Evolutionary conservation across 139 green algal species (phyloP), one percentile per base, ranked within the genome.

Genomic region (Chlorella sorokiniana): DNA sequence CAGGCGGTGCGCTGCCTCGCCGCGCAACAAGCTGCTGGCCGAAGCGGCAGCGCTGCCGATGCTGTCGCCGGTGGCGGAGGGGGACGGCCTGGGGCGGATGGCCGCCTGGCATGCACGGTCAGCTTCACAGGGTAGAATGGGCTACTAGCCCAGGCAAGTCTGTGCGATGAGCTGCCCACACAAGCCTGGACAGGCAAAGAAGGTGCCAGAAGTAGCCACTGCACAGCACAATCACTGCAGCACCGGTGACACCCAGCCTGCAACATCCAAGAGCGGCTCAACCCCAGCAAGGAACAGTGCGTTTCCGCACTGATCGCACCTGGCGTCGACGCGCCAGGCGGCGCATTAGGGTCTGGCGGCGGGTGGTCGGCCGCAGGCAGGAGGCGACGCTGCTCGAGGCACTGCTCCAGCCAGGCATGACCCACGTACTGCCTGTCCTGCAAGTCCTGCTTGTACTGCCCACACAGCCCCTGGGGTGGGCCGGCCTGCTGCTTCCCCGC

Each of bases 11-110:
- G 42, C 10, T 1, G 37, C 73, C 23, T 68, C 59, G 6, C 40
- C 10, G 3, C 41, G 22, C 37, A 35, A 18, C 22, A 48, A 27
- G 72, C 51, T 79, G 72, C n/a, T 25, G 23, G 45, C 3, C 8
- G 71, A 67, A 1, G 68, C 68, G 27, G 33, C 48, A n/a, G 33
- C 68, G 27, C 22, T 78, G 37, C 72, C 52, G 2, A 23, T 20
- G 71, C 71, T 78, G 14, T 48, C 71, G 11, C 51, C 67, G 33
- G 45, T 52, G 48, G 35, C 33, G 9, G 71, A 78, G 18, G 31
- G 42, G 71, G 71, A 18, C 45, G 71, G 33, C 48, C 71, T 78
- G 71, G n/a, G n/a, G n/a, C n/a, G n/a, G n/a, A n/a, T n/a, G n/a
- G n/a, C n/a, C n/a, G n/a, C n/a, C n/a, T n/a, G n/a, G n/a, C 33